Evolutionary conservation across 2,329 filamentous ascomycete species (phyloP), one percentile per base, ranked within the genome.

Genomic region (Aspergillus candidus): DNA sequence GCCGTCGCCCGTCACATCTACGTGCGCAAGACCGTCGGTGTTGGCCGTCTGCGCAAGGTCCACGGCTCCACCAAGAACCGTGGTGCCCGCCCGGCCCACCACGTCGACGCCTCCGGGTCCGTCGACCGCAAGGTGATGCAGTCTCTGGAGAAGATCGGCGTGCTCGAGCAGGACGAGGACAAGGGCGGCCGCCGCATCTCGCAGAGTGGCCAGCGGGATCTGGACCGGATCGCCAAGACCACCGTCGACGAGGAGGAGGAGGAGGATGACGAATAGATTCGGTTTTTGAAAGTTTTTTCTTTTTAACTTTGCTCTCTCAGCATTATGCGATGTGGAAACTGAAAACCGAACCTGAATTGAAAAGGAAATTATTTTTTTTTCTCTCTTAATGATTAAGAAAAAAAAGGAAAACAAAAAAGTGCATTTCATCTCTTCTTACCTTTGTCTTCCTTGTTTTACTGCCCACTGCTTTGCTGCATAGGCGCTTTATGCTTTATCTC

Each of bases 181-280:
- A 95, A 95, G 83, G 93, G 93, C 75, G 93, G 93, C 68, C 88
- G 93, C 70, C 84, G 93, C 73, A 97, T 98, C 77, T 97, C 93
- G 66, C 89, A 97, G 81, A 83, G 83, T 68, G 93, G 93, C 70
- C 90, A 96, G 83, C 88, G 93, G 80, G 93, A 98, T 86, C 82
- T 98, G 81, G 93, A 97, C 80, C 91, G 80, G 73, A 90, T 91
- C 64, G 86, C 86, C 68, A 84, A 86, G 78, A 89, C 85, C 67
- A 86, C 67, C 55, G 61, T 71, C 54, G 66, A 70, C 48, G 68
- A 69, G 61, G 66, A 69, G 57, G 66, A 69, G 59, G 67, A 69
- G 59, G 67, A 68, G 46, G 65, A 69, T 57, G 67, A 70, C 44
- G 63, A 68, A 62, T 68, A 67, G 66, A 68, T 55, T 58, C 56